Evolutionary conservation across 352 stramenopile species (phyloP), one percentile per base, ranked within the genome.

Genomic region (Phytophthora foliorum): DNA sequence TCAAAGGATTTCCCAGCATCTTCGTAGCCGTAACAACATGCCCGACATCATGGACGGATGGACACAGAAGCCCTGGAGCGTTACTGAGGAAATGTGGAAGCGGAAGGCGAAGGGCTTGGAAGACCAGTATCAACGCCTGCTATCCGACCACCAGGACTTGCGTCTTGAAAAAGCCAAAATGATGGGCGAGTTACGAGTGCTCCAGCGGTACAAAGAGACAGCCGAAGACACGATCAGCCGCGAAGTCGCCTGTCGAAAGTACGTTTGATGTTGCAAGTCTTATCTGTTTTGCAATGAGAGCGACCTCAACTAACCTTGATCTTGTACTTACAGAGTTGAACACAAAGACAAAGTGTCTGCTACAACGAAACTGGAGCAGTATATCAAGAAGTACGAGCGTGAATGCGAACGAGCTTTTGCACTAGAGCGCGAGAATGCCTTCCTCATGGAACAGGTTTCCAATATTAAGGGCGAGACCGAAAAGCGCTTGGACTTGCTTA

Each of bases 301-400:
- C 8, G 39, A 17, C 7, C 39, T 22, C 17, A 24, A n/a, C 36
- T 42, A 42, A 42, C 36, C 16, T 45, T 22, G 2, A 24, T 41
- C 3, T 38, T 42, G 44, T 62, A 21, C 2, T 31, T 17, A 49
- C 52, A 88, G 77, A 52, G 62, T 84, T 21, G 78, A 89, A 56
- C 76, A 92, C 66, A 92, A 92, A 59, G 86, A 93, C 50, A 89
- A 86, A 57, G 67, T 94, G 19, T 80, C 80, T 4, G 76, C 80
- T 4, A 73, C 72, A 1, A 91, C 78, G 8, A 90, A 89, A 54
- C 69, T 94, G 22, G 83, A 93, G 46, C 87, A 94, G 63, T 92
- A 91, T 52, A 80, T 91, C 57, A 90, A 92, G 56, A 94, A 92
- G 51, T 92, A 93, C 49, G 84, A 95, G 58, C 80, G 86, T 34